A percentile compares a stretch with the other conserved stretches of the same genome.
Evolutionary conservation across 2,329 filamentous ascomycete species (phyloP).

Genomic region (Hymenoscyphus fructigenus): DNA sequence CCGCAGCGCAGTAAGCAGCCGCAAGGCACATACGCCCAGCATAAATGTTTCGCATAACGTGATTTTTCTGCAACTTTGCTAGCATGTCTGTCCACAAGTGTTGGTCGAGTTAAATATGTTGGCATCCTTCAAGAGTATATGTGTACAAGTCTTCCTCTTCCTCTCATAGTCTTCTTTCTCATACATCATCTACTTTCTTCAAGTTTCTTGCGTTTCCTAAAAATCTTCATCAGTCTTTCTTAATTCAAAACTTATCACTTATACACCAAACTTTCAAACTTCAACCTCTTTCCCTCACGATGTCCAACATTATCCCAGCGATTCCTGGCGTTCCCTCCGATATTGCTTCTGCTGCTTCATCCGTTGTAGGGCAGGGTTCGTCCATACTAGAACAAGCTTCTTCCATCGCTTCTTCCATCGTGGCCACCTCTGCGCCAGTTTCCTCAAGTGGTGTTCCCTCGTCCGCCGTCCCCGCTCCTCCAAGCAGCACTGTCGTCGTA

Average conservation of each 20-base stretch:
- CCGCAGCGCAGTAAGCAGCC: not conserved
- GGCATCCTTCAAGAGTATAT: constrained; percentile 3
- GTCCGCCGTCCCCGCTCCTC: not conserved
- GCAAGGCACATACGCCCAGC: not conserved
- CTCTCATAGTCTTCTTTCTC: not conserved
- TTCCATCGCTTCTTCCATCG: not conserved
- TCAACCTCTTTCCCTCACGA: not conserved
- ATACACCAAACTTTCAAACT: not conserved
- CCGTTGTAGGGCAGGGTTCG: not conserved
- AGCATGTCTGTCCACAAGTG: not conserved
- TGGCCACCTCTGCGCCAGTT: not conserved
- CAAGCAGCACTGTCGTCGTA: not conserved
- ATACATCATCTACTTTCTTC: not conserved
- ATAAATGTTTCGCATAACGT: not conserved
- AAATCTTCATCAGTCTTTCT: not conserved
- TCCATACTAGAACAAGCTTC: not conserved
- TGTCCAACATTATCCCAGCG: not conserved
- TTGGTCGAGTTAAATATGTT: not conserved
- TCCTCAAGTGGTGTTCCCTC: not conserved
- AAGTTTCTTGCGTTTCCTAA: not conserved
- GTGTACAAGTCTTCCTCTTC: not conserved
- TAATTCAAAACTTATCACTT: not conserved
- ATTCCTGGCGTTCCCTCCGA: not conserved
- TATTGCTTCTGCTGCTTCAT: not conserved
- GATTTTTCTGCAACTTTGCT: not conserved